Evolutionary conservation across 2,329 filamentous ascomycete species (phyloP).

Genomic region (Xylariaceae sp.): DNA sequence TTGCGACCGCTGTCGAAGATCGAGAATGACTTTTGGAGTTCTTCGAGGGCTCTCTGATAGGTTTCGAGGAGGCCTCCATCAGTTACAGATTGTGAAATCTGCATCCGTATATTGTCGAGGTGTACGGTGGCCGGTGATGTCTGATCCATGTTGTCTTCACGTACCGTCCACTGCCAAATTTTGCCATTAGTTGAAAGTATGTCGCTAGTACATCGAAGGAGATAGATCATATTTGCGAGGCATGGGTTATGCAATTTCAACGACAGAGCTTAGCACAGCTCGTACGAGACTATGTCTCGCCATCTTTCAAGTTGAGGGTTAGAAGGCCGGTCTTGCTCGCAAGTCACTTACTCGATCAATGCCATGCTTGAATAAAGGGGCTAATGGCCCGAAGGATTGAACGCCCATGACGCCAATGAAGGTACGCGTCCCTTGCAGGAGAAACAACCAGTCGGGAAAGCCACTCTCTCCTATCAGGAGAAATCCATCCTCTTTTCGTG

Average conservation of each 20-base stretch:
- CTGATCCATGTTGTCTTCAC: too few species aligned
- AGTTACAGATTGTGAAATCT: background rate
- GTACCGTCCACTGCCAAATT: too few species aligned
- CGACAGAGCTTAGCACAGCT: too few species aligned
- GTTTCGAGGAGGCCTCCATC: background rate
- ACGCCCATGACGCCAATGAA: slow-evolving; percentile 3
- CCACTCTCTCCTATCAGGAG: slow-evolving; percentile 11
- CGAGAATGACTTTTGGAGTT: slow-evolving; percentile 9
- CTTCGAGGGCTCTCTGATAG: slow-evolving; percentile 6
- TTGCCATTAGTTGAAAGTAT: too few species aligned
- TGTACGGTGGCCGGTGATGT: too few species aligned
- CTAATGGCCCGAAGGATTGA: slow-evolving; percentile 1
- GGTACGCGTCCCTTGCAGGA: slow-evolving; percentile 11
- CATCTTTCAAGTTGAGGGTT: too few species aligned
- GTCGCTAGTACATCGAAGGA: too few species aligned
- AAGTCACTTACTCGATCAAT: slow-evolving; percentile 3
- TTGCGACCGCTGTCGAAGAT: background rate
- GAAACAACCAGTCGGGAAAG: slow-evolving; percentile 22
- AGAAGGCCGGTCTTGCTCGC: too few species aligned
- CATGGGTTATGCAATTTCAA: too few species aligned
- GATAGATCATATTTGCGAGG: too few species aligned
- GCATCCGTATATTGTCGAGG: too few species aligned
- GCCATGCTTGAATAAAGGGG: slow-evolving; percentile 9
- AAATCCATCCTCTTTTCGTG: slow-evolving; percentile 8
- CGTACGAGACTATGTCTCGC: too few species aligned